Evolutionary conservation across 1,139 yeast genomes (phyloP), one percentile per base, ranked within the genome.

Genomic region (Pichia sp.): DNA sequence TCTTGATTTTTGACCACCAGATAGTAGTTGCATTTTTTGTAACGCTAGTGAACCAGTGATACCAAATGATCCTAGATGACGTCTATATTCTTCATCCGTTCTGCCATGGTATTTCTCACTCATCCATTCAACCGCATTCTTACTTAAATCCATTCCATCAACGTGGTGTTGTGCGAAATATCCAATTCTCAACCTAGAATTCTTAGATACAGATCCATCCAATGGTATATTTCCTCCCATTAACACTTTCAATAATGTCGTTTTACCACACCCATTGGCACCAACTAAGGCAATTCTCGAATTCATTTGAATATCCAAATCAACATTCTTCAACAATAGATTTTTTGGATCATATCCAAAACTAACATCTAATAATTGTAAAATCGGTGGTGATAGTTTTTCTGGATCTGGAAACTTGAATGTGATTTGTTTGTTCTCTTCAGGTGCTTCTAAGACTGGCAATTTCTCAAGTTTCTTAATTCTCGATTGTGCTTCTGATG

Each of bases 91-190:
- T 70, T 92, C 98, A 63, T 90, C 98, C 1, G 90, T 79, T 65
- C 84, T 88, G 47, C 98, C 97, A 2, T 97, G 98, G 72, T 75
- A 88, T 6, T 85, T 78, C 54, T 78, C 74, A 9, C 96, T 84
- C 89, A 92, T 80, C 97, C 97, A 92, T 48, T 85, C 82, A 9
- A 92, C 97, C 0, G 98, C 97, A 50, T 89, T 85, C 44, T 80
- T 70, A n/a, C 69, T 73, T 58, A 90, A 71, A 62, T 92, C 98
- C 96, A 92, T 87, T n/a, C 92, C 85, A 62, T 92, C 99, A 56
- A 92, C 95, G 63, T 92, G 98, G 66, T 92, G 98, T 71, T 92
- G 99, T n/a, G 99, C 97, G 71, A 92, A 92, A 68, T 94, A 94
- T 20, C 96, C 98, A 45, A 92, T 85, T 68, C 98, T 79, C 57